Evolutionary conservation across 2,329 filamentous ascomycete genomes (phyloP).

Genomic region (Kalaharituber pfeilii): DNA sequence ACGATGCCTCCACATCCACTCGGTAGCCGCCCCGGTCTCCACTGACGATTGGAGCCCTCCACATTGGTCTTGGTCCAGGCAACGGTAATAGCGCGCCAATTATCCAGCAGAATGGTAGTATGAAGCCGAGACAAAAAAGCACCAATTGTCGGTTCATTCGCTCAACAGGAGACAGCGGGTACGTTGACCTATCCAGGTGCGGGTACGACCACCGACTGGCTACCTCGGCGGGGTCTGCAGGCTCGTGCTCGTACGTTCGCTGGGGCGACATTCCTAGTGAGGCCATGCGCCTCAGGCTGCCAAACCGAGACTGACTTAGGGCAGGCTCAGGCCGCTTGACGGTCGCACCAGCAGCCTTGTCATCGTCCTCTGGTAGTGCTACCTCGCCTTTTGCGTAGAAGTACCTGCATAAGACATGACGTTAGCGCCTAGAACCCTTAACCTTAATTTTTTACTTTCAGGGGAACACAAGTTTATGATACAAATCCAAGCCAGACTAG

Average conservation of each 20-base stretch:
- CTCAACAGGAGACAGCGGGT: conserved; percentile 17
- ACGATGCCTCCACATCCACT: conserved; percentile 11
- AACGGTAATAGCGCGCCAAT: conserved; percentile 16
- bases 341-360: conserved; percentile 11
- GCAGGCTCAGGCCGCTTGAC: conserved; percentile 1
- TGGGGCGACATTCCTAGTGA: conserved; percentile 9
- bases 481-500: too few relatives aligned
- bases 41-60: conserved; percentile 1
- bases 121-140: conserved; percentile 22
- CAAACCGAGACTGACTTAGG: too few relatives aligned
- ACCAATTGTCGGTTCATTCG: conserved; percentile 20
- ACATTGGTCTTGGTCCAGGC: conserved; percentile 1
- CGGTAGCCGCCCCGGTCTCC: conserved; percentile 5
- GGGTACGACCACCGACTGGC: conserved; percentile 19
- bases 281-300: conserved; percentile 7
- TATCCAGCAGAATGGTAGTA: conserved; percentile 21
- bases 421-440: background rate
- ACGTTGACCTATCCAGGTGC: conserved; percentile 16
- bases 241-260: conserved; percentile 6
- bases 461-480: too few relatives aligned
- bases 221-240: conserved; percentile 11
- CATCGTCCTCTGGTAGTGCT: conserved; percentile 10
- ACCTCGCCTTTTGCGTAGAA: conserved; percentile 6
- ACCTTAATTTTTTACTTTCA: background rate
- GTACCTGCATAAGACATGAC: conserved; percentile 1